These are phyloP conservation scores for Agastache rugosa DNA, from an alignment of 257 asterid species.

Conservation along the genomic window DNA sequence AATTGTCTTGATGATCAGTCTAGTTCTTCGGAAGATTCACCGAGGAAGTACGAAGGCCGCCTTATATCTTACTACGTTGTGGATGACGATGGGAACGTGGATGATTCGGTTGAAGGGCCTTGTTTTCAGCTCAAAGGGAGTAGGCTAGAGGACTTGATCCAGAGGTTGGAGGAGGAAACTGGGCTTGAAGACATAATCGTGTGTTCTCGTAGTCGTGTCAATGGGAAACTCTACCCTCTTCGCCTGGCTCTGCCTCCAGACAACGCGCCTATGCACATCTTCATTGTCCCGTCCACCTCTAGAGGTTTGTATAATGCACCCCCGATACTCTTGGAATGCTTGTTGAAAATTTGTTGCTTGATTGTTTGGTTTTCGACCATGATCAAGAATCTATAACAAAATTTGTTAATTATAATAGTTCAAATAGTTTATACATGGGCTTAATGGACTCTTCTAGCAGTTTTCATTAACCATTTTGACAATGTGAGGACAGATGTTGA, in stretches of 20 bases:
- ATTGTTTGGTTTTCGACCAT: neutral
- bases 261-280: slow-evolving; percentile 71
- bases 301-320: slow-evolving; percentile 52
- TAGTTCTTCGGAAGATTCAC: slow-evolving; percentile 39
- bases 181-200: slow-evolving; percentile 63
- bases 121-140: slow-evolving; percentile 71
- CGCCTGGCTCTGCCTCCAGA: slow-evolving; percentile 94
- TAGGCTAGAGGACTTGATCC: slow-evolving; percentile 66
- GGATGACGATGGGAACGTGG: slow-evolving; percentile 63
- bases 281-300: slow-evolving; percentile 77
- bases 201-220: slow-evolving; percentile 61
- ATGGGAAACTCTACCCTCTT: slow-evolving; percentile 78
- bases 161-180: slow-evolving; percentile 74
- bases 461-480: no score
- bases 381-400: neutral
- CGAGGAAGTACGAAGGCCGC: slow-evolving; percentile 63
- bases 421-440: no score
- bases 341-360: no score
- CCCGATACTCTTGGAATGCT: neutral
- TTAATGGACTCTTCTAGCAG: no score
- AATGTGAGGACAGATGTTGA: no score
- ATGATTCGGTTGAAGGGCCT: slow-evolving; percentile 53
- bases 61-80: slow-evolving; percentile 59
- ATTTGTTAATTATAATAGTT: no score
- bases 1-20: slow-evolving; percentile 23